phyloP scores from a whole-genome alignment of 2,329 filamentous ascomycete species.

The Colletotrichum abscissum region DNA sequence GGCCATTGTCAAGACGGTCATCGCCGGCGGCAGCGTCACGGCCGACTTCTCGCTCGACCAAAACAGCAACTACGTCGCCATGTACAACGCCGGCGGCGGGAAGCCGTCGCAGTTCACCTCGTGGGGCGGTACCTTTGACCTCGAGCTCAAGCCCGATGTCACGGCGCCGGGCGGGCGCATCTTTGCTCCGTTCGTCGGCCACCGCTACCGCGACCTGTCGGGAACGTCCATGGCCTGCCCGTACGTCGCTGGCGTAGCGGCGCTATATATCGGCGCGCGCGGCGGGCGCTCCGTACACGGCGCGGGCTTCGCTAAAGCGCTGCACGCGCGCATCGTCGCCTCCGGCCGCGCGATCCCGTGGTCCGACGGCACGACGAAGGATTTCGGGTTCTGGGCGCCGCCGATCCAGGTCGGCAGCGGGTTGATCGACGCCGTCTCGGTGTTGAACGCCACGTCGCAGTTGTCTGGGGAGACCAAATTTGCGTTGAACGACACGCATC shows the following conservation, averaged over 20 bases:
- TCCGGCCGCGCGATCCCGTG: conserved; percentile 33
- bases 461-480: conserved; percentile 52
- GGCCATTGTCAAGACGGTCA: conserved; percentile 44
- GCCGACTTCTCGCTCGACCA: conserved; percentile 39
- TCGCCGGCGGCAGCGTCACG: conserved; percentile 45
- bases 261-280: conserved; percentile 54
- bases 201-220: conserved; percentile 57
- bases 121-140: conserved; percentile 58
- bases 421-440: conserved; percentile 47
- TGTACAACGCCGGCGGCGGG: conserved; percentile 44
- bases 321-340: conserved; percentile 33
- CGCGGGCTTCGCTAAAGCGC: conserved; percentile 32
- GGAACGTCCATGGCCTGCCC: conserved; percentile 69
- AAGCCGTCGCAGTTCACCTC: conserved; percentile 59
- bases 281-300: conserved; percentile 52
- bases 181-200: conserved; percentile 58
- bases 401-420: conserved; percentile 53
- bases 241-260: conserved; percentile 62
- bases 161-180: conserved; percentile 61
- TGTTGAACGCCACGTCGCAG: conserved; percentile 35
- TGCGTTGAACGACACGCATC: conserved; percentile 53
- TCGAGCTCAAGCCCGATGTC: conserved; percentile 62
- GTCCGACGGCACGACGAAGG: conserved; percentile 26
- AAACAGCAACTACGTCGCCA: conserved; percentile 24
- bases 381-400: conserved; percentile 43